phyloP scores from a whole-genome alignment of 306 rosid species.

The Prunus armeniaca region DNA sequence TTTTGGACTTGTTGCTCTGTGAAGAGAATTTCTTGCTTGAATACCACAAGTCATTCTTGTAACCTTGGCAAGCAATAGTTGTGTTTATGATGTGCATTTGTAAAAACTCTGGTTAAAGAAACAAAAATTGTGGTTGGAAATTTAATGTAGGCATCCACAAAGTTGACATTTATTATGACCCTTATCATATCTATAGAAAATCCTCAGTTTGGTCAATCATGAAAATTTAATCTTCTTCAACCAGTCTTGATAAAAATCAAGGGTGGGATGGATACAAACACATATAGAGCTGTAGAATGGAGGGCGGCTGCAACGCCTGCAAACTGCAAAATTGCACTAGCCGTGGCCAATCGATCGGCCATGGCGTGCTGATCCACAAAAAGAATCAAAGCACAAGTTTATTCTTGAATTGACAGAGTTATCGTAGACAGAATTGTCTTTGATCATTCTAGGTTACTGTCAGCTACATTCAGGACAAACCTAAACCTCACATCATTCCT shows the following conservation, averaged over 20 bases:
- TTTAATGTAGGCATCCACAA: neutral
- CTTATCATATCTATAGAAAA: no score
- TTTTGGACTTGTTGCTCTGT: neutral
- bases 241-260: neutral
- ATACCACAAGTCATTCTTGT: constrained; percentile 2
- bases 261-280: neutral
- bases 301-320: no score
- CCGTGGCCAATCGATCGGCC: no score
- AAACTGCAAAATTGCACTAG: no score
- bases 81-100: constrained; percentile 15
- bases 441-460: constrained; percentile 26
- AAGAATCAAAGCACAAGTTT: neutral
- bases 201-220: neutral
- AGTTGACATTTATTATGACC: no score
- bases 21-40: constrained; percentile 9
- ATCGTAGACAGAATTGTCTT: neutral
- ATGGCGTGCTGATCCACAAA: no score
- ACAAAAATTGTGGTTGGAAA: neutral
- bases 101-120: neutral
- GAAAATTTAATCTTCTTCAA: neutral
- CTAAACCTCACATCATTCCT: constrained; percentile 36
- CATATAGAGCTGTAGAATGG: no score
- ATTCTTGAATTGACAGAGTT: neutral
- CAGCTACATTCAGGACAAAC: constrained; percentile 37
- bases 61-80: constrained; percentile 5